These are phyloP conservation scores for Rutstroemia sp. DNA, from an alignment of 2,329 filamentous ascomycete species.

Conservation along the genomic window DNA sequence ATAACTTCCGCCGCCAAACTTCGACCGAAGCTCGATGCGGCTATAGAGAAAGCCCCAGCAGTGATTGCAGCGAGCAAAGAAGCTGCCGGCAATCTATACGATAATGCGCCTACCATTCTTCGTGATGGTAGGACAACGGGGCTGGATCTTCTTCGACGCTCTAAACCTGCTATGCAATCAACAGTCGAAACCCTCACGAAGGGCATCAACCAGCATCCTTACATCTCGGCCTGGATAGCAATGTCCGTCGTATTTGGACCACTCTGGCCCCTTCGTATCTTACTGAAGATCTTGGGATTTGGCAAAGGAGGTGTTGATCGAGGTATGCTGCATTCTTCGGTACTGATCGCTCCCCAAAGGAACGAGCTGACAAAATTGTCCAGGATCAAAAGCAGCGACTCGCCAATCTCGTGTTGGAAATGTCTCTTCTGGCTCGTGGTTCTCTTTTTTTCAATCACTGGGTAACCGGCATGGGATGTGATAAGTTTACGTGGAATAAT, in stretches of 20 bases:
- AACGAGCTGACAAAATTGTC: not conserved
- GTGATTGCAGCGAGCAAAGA: not conserved
- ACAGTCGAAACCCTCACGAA: not conserved
- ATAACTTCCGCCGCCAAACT: not conserved
- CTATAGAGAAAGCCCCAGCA: not conserved
- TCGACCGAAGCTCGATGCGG: not conserved
- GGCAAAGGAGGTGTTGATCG: not conserved
- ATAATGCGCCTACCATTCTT: not conserved
- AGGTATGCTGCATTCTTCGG: not conserved
- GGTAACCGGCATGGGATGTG: not conserved
- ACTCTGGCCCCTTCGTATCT: not conserved
- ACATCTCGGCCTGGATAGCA: not conserved
- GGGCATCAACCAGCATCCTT: not conserved
- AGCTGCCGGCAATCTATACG: not conserved
- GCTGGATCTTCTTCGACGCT: not conserved
- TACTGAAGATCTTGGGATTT: slow-evolving; percentile 4
- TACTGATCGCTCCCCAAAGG: not conserved
- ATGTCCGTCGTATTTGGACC: not conserved
- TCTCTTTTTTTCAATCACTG: not conserved
- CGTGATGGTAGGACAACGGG: not conserved
- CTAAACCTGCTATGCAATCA: not conserved
- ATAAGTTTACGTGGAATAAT: not conserved
- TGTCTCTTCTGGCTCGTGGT: not conserved
- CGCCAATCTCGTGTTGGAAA: not conserved
- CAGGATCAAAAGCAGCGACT: not conserved